phyloP scores from a whole-genome alignment of 2,329 filamentous ascomycete species.

The Bimuria novae-zelandiae region DNA sequence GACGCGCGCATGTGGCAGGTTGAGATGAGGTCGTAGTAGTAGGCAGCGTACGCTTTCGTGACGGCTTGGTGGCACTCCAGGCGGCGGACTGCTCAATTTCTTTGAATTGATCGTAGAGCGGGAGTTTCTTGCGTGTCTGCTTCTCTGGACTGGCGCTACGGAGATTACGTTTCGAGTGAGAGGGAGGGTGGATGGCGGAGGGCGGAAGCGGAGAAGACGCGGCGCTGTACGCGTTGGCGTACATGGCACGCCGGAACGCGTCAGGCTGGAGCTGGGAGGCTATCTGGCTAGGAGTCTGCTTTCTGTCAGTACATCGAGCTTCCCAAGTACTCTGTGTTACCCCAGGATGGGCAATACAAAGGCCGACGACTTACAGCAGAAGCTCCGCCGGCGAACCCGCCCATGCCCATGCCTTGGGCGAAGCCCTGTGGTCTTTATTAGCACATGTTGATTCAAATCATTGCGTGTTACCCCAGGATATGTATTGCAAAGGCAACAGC shows the following conservation, averaged over 20 bases:
- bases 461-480: too few species aligned
- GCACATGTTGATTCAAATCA: too few species aligned
- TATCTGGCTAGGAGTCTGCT: not conserved
- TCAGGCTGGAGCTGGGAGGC: not conserved
- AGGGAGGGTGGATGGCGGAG: too few species aligned
- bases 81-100: not conserved
- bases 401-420: too few species aligned
- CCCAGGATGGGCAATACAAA: too few species aligned
- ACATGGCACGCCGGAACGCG: not conserved
- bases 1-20: not conserved
- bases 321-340: not conserved
- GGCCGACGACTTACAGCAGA: too few species aligned
- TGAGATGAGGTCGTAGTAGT: not conserved
- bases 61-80: not conserved
- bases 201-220: too few species aligned
- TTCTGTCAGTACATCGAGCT: not conserved
- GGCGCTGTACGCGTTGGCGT: too few species aligned
- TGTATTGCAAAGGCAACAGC: not conserved
- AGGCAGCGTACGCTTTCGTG: not conserved
- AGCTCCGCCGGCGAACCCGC: too few species aligned
- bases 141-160: not conserved
- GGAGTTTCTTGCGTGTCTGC: not conserved
- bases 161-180: not conserved
- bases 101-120: not conserved
- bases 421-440: too few species aligned